Base-by-base conservation (phyloP, 164 flowering plant species). In the Dillenia suffruticosa region DNA sequence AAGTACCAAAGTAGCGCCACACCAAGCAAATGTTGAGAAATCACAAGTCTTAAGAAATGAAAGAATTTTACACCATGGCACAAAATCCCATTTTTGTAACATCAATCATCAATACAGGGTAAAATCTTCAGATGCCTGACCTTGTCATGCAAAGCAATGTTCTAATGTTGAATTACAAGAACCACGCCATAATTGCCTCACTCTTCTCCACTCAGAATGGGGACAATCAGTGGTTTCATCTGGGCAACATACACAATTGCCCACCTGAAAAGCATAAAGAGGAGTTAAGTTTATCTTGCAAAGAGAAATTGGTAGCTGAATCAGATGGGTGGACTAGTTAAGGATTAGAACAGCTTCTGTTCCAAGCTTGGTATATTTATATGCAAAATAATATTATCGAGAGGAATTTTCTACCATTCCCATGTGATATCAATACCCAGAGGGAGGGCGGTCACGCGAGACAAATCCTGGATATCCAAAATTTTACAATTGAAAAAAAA, bases 191-290 rank as follows among this genome's bases (percentile, higher is more conserved):
- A 52, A 9, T 54, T 49, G 61, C 50, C 61, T 81, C 76, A 86
- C 61, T 79, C 88, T 5, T 69, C 74, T 69, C 84, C 84, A 61
- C 61, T 72, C 26, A 77, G 75, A 40, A 80, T 69, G 9, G 85
- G 85, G 54, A 79, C 83, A n/a, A 81, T 79, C 50, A 81, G 76
- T 3, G 83, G 83, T 48, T 81, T 81, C 73, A 81, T 46, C 70
- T 81, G 85, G 16, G 85, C 85, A 54, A 79, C 76, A 68, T 79
- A 81, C 14, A 79, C 83, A 58, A 81, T 81, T 24, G 81, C 85
- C 85, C 83, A 81, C 85, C 85, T 81, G 54, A 46, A 59, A 63
- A 59, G 10, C n/a, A 66, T 69, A 15, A 58, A 40, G 32, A 26
- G 40, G 40, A 32, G 40, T 32, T 5, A 32, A 32, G 40, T 6